Conservation (phyloP, 495 filamentous ascomycete genomes). For the Neurospora pannonica region DNA sequence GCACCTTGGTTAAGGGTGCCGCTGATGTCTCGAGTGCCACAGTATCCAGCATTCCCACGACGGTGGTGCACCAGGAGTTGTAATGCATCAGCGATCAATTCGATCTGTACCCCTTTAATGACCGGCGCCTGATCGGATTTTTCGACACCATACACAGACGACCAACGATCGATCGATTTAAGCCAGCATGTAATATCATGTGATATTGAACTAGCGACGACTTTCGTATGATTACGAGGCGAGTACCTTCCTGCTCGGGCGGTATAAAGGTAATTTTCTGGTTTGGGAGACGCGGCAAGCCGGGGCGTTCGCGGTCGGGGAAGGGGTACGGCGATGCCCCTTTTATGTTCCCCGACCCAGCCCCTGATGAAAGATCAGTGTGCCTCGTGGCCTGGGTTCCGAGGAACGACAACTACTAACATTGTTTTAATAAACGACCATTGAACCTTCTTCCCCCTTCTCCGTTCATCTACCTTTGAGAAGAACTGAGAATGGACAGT, state of each 20-base stretch:
- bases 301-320: neutral
- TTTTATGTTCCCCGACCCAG: neutral
- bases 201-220: neutral
- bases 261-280: neutral
- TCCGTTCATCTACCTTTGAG: neutral
- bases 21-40: slow-evolving; percentile 6
- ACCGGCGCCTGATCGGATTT: neutral
- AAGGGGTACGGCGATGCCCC: neutral
- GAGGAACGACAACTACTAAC: slow-evolving; percentile 2
- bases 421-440: slow-evolving; percentile 2
- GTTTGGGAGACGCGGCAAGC: neutral
- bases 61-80: slow-evolving; percentile 32
- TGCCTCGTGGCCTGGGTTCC: neutral
- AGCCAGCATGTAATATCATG: neutral
- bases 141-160: neutral
- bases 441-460: neutral
- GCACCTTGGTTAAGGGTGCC: slow-evolving; percentile 7
- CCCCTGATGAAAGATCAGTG: neutral
- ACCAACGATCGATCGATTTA: neutral
- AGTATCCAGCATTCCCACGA: neutral
- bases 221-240: neutral
- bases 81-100: slow-evolving; percentile 11
- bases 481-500: neutral
- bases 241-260: neutral
- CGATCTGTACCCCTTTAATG: slow-evolving; percentile 8